Evolutionary conservation across 176 grass and related monocot species (phyloP).

Genomic region (Triticum monococcum): DNA sequence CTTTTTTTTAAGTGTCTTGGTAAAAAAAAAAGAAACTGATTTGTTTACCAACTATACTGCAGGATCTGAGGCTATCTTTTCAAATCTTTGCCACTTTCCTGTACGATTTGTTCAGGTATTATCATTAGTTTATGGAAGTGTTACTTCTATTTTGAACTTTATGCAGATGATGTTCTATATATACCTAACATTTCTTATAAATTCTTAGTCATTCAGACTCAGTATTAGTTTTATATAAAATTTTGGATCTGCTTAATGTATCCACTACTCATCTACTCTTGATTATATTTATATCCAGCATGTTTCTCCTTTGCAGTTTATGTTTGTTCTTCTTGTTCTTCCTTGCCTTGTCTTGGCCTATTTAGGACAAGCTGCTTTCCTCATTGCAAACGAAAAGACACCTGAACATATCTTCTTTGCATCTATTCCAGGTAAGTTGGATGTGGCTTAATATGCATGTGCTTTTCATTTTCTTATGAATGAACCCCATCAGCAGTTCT

Average conservation of each 20-base stretch:
- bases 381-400: conserved; percentile 65
- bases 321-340: conserved; percentile 87
- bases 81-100: conserved; percentile 97
- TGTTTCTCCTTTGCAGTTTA: conserved; percentile 60
- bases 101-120: conserved; percentile 93
- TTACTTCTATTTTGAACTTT: not conserved
- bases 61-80: conserved; percentile 96
- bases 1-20: conserved; percentile 2
- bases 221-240: not conserved
- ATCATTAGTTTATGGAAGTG: not conserved
- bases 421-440: conserved; percentile 82
- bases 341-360: conserved; percentile 92
- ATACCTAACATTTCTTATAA: conserved; percentile 4
- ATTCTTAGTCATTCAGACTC: not conserved
- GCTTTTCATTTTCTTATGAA: conserved; percentile 21
- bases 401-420: conserved; percentile 85
- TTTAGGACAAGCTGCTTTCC: conserved; percentile 93
- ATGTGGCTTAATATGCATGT: not conserved
- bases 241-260: not conserved
- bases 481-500: conserved; percentile 5
- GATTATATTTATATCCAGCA: conserved; percentile 3
- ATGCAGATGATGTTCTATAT: not conserved
- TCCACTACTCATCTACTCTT: not conserved
- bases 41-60: conserved; percentile 43
- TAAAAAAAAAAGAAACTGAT: not conserved